Evolutionary conservation across 805 yeast species (phyloP), one percentile per base, ranked within the genome.

Genomic region (Limtongia smithiae): DNA sequence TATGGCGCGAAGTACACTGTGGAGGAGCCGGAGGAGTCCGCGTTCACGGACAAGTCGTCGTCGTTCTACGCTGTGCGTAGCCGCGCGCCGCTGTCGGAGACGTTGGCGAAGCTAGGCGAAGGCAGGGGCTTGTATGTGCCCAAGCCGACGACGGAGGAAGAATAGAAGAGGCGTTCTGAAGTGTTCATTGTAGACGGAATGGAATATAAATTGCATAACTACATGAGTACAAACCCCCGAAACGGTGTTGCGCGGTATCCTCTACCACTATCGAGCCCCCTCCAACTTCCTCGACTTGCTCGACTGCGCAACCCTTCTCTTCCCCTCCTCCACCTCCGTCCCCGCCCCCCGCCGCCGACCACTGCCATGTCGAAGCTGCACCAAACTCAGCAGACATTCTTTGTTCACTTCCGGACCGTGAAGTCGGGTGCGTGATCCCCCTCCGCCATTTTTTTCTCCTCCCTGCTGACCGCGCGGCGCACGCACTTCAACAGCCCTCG

Each of bases 11-110:
- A 66, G 57, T 35, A 61, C 42, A 58, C 63, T 36, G 63, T 66
- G 48, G 71, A 64, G 52, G 58, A 60, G 36, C 62, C 55, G 21
- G 67, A 68, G 37, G 50, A 50, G 21, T 41, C 52, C 24, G 17
- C 37, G n/a, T 12, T 24, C 20, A 28, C 20, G 24, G 36, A 31
- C 41, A 25, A 32, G 28, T 12, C 18, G 31, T 37, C 52, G 63
- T 81, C 81, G 33, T 84, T 85, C 70, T 87, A 89, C 89, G 91
- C 85, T 57, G 81, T 82, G 32, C 79, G 80, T 65, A 78, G 81
- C 71, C 82, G 95, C 73, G 78, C 85, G 62, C 95, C 95, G 15
- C 70, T 86, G 58, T 80, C 88, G 18, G 89, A 85, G 69, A 85
- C 94, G 8, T 77, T 83, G 24, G 83, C 79, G 54, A 82, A 81